phyloP scores from a whole-genome alignment of 129 eudicot genomes.

The Scalesia atractyloides region DNA sequence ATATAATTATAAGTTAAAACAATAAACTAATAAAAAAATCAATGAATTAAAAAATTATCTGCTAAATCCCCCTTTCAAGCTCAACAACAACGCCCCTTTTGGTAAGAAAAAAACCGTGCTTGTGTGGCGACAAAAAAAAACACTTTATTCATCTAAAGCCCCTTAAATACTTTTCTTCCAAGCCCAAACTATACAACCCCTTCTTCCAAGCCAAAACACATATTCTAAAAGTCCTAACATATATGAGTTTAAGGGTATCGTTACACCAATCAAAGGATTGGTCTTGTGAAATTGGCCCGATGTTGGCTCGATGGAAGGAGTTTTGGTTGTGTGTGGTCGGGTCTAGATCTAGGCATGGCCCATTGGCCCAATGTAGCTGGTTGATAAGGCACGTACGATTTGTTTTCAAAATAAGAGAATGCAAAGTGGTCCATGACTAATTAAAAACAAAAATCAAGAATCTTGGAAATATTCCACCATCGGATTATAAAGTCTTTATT shows the following conservation, averaged over 20 bases:
- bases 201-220: too few relatives aligned
- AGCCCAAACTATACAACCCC: too few relatives aligned
- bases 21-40: too few relatives aligned
- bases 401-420: constrained; percentile 6
- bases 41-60: too few relatives aligned
- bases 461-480: not conserved
- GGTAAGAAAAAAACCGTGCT: too few relatives aligned
- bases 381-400: not conserved
- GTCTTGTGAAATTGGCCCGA: not conserved
- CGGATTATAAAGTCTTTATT: not conserved
- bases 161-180: too few relatives aligned
- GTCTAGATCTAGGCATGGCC: constrained; percentile 13
- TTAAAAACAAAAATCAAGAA: not conserved
- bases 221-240: not conserved
- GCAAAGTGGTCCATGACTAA: not conserved
- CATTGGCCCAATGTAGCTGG: constrained; percentile 3
- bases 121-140: too few relatives aligned
- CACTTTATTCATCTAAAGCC: too few relatives aligned
- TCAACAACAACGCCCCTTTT: too few relatives aligned
- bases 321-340: not conserved
- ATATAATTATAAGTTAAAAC: too few relatives aligned
- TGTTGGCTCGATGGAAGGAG: not conserved
- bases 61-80: too few relatives aligned
- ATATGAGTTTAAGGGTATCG: not conserved
- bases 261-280: not conserved